Evolutionary conservation across 768 basidiomycete species (phyloP).

Genomic region (Gloeopeniophorella convolvens): DNA sequence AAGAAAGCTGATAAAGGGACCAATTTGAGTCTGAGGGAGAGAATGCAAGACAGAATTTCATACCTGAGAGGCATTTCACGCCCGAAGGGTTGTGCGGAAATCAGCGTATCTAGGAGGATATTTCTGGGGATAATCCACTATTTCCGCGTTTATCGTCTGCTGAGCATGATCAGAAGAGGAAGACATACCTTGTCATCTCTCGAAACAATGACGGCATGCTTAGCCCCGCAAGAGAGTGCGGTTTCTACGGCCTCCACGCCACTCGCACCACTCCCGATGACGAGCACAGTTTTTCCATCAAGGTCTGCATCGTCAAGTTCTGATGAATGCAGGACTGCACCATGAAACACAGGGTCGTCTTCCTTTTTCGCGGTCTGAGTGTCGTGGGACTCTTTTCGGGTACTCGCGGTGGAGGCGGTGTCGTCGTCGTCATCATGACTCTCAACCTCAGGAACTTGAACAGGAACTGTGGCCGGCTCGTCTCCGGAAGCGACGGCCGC

Average conservation of each 20-base stretch:
- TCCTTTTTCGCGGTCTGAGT: constrained; percentile 18
- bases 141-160: not conserved
- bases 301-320: constrained; percentile 37
- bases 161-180: constrained; percentile 37
- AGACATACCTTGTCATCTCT: constrained; percentile 35
- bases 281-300: constrained; percentile 37
- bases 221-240: constrained; percentile 30
- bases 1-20: constrained; percentile 32
- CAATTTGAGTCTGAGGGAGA: not conserved
- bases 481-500: too few species aligned
- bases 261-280: constrained; percentile 49
- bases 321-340: constrained; percentile 41
- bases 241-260: constrained; percentile 43
- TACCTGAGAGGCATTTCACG: constrained; percentile 45
- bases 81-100: constrained; percentile 47
- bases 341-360: constrained; percentile 29
- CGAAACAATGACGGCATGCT: constrained; percentile 34
- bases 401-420: not conserved
- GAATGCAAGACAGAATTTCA: not conserved
- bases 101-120: constrained; percentile 39
- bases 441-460: too few species aligned
- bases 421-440: not conserved
- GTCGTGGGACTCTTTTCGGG: constrained; percentile 3
- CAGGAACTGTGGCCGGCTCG: too few species aligned
- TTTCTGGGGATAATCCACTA: constrained; percentile 47